These are phyloP conservation scores for Amanita rimosa DNA, from an alignment of 768 basidiomycete genomes.

Conservation along the genomic window DNA sequence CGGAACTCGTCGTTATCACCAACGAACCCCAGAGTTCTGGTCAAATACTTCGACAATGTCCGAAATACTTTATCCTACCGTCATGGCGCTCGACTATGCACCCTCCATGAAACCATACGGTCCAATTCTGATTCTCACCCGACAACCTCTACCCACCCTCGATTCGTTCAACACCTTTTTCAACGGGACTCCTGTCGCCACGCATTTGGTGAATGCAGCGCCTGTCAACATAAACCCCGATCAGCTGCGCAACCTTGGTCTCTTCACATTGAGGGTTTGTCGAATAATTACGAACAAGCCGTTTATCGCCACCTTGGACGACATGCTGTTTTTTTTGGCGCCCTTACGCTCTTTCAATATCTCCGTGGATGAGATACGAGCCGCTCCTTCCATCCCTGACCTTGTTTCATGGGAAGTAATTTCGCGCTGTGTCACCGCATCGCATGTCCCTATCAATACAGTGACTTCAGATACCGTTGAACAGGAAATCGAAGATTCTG, in stretches of 20 bases:
- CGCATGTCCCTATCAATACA: conserved; percentile 36
- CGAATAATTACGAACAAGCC: conserved; percentile 61
- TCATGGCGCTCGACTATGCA: conserved; percentile 30
- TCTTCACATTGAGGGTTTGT: conserved; percentile 54
- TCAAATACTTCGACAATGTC: conserved; percentile 21
- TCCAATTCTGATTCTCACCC: conserved; percentile 57
- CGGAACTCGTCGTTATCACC: conserved; percentile 43
- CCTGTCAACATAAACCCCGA: conserved; percentile 37
- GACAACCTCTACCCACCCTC: conserved; percentile 51
- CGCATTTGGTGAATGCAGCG: conserved; percentile 34
- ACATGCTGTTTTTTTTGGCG: conserved; percentile 57
- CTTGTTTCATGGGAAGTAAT: conserved; percentile 59
- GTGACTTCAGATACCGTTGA: conserved; percentile 19
- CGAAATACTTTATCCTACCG: conserved; percentile 41
- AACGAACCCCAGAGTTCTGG: conserved; percentile 65
- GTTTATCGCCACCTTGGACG: conserved; percentile 38
- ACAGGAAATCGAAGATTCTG: conserved; percentile 43
- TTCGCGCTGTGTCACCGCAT: conserved; percentile 36
- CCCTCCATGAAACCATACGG: conserved; percentile 28
- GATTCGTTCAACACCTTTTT: conserved; percentile 49
- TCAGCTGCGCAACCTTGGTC: conserved; percentile 36
- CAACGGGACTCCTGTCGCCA: conserved; percentile 29
- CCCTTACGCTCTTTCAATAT: conserved; percentile 34
- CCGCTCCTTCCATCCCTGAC: conserved; percentile 26
- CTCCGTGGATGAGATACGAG: conserved; percentile 13